Conservation (phyloP, 148 eudicot genomes). For the Rheum nobile region DNA sequence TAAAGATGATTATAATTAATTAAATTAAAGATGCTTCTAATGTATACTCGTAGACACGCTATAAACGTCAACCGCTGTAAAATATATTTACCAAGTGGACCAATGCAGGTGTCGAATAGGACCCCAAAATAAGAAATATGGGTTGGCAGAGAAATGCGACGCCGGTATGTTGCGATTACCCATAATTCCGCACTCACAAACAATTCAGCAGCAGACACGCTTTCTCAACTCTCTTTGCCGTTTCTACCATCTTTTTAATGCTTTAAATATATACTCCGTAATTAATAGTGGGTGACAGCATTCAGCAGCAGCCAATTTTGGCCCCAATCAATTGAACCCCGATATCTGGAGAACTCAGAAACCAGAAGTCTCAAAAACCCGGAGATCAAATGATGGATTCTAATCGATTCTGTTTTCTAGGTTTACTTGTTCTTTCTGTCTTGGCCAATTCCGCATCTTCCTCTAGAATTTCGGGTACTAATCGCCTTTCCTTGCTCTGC, state of each 20-base stretch:
- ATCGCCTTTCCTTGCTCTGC: background rate
- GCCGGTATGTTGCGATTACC: background rate
- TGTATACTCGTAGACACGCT: no score
- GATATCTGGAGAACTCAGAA: background rate
- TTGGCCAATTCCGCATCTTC: slow-evolving; percentile 20
- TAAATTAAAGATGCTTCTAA: no score
- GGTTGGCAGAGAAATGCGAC: background rate
- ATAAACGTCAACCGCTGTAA: no score
- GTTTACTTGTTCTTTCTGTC: slow-evolving; percentile 36
- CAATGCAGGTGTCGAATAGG: no score
- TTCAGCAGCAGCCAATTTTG: background rate
- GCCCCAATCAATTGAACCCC: background rate
- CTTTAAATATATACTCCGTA: no score
- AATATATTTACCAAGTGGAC: no score
- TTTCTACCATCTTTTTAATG: no score
- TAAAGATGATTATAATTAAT: no score
- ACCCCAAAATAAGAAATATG: no score
- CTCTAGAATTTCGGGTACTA: slow-evolving; percentile 1
- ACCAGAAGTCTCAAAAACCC: background rate
- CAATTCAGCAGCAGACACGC: background rate
- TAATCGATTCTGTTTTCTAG: slow-evolving; percentile 14
- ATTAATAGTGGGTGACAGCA: background rate
- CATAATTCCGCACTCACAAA: no score
- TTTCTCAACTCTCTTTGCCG: background rate
- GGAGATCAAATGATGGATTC: slow-evolving; percentile 23